Base-by-base conservation (phyloP, 192 early-diverging fungal species). In the Allomyces arbusculus region DNA sequence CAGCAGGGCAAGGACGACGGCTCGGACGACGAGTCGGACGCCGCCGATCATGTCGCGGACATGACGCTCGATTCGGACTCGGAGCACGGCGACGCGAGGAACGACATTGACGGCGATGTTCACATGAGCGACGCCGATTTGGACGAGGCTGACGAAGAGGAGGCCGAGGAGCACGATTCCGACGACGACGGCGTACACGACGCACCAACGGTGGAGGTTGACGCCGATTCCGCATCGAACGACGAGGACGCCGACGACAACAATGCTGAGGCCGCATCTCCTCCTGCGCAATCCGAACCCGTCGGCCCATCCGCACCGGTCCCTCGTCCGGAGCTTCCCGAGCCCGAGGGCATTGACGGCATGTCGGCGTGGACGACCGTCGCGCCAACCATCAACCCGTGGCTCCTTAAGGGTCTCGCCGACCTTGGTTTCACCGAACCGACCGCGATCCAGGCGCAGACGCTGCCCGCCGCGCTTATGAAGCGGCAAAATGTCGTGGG, bases 381-480 rank as follows among this genome's bases (percentile, higher is more conserved):
- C 45, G 79, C 80, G 0, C 50, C 50, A 16, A 58, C 20, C 16
- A 67, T 95, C 7, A 72, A 79, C 12, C 61, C 78, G 4, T 40
- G 67, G 14, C 73, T 95, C 33, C 71, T 84, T 26, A 76, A 86
- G 40, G 90, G 79, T 0, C 79, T 97, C 40, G 78, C 77, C 62
- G 79, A 85, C 24, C 79, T 86, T 7, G 77, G 84, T 24, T 97
- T 95, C 66, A 65, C 72, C 8, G 67, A 74, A 23, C 95, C 95
- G 1, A 95, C 92, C 0, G 86, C 86, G 24, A 98, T 98, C 73
- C 95, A 98, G 76, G 73, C 80, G 26, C 73, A 87, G 65, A 78
- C 87, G 1, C 73, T 98, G 23, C 79, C 83, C 44, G 43, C 78
- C n/a, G 82, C 87, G 3, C 70, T 94, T n/a, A 64, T 65, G n/a